Percentiles rank a stretch among this genome's conserved stretches.
phyloP scores from a whole-genome alignment of 2,329 filamentous ascomycete species.

The Corinectria fuckeliana region DNA sequence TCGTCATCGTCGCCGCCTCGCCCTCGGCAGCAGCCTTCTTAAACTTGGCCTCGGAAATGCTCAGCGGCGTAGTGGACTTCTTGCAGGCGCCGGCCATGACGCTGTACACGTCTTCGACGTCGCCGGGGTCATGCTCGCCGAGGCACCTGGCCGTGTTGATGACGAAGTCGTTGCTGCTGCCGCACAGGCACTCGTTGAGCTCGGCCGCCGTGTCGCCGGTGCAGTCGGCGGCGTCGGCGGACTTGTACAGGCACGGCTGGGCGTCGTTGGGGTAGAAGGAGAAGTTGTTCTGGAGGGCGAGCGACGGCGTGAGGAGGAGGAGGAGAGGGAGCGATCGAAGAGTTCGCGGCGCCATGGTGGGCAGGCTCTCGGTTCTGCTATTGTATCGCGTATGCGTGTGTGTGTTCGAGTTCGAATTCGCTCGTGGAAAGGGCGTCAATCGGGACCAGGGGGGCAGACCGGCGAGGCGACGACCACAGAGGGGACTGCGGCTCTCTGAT shows the following conservation, averaged over 20 bases:
- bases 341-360: conserved; percentile 37
- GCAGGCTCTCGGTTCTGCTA: no score
- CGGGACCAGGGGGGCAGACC: no score
- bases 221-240: conserved; percentile 51
- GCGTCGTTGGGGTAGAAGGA: conserved; percentile 42
- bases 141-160: conserved; percentile 55
- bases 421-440: not conserved
- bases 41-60: conserved; percentile 51
- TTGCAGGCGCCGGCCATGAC: conserved; percentile 53
- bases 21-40: conserved; percentile 34
- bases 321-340: conserved; percentile 39
- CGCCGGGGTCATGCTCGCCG: conserved; percentile 41
- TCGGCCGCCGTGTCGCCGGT: conserved; percentile 45
- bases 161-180: conserved; percentile 57
- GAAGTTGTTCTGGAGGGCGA: conserved; percentile 42
- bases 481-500: no score
- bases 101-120: conserved; percentile 52
- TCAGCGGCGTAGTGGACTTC: conserved; percentile 51
- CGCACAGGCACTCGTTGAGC: conserved; percentile 58
- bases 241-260: conserved; percentile 50
- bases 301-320: conserved; percentile 29
- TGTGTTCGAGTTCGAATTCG: not conserved
- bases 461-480: no score
- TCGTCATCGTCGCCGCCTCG: conserved; percentile 3
- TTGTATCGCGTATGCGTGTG: no score